Evolutionary conservation across 495 filamentous ascomycete genomes (phyloP).

Genomic region (Aspergillus nidulans): DNA sequence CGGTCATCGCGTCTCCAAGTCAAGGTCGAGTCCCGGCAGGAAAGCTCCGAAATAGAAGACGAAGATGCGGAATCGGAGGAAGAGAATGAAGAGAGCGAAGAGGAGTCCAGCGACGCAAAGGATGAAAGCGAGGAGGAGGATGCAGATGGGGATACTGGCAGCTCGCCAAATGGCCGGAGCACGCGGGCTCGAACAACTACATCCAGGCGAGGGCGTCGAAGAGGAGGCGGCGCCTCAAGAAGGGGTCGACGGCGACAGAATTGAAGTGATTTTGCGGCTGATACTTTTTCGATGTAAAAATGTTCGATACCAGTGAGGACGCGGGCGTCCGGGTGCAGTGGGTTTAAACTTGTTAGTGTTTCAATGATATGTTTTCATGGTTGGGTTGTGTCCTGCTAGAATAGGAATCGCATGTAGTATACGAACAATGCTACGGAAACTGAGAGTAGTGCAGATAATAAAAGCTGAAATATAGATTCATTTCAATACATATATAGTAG

Average conservation of each 20-base stretch:
- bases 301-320: constrained; percentile 25
- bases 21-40: constrained; percentile 30
- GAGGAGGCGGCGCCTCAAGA: constrained; percentile 28
- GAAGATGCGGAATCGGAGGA: constrained; percentile 44
- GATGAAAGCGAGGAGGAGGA: constrained; percentile 33
- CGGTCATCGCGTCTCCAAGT: constrained; percentile 41
- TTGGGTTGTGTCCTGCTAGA: not conserved
- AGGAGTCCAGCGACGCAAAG: constrained; percentile 29
- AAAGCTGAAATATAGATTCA: constrained; percentile 23
- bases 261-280: constrained; percentile 1
- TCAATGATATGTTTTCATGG: constrained; percentile 14
- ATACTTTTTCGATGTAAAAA: not conserved
- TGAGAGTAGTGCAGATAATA: not conserved
- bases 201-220: constrained; percentile 38
- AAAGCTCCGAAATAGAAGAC: constrained; percentile 26
- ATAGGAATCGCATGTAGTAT: not conserved
- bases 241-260: constrained; percentile 35
- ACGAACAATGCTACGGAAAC: not conserved
- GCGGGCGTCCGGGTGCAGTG: constrained; percentile 19
- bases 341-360: not conserved
- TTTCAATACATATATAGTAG: constrained; percentile 33
- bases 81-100: constrained; percentile 39
- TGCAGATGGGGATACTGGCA: constrained; percentile 34
- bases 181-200: constrained; percentile 38
- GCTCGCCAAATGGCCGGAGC: constrained; percentile 32